Base-by-base conservation (phyloP, 371 early-diverging fungal genomes). In the Lichtheimia hyalospora region DNA sequence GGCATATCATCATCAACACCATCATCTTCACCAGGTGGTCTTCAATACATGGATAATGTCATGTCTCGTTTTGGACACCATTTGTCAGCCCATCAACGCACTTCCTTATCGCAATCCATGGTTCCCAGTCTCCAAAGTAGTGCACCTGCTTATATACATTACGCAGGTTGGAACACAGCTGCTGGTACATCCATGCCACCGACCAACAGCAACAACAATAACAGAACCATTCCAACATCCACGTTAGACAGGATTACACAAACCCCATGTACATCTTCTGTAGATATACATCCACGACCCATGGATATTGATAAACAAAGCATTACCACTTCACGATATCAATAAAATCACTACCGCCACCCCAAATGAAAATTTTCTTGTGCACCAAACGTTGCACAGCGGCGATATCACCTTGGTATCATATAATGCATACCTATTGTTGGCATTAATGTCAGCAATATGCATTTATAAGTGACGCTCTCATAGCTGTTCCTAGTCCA, bases 61-160 rank as follows among this genome's bases (percentile, higher is more conserved):
- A 58, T 58, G 58, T 58, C 58, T 16, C 28, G 58, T 7, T 58
- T 58, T 25, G 58, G 58, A 18, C 58, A 58, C 49, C 58, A 58
- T 51, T 27, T 58, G 28, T 58, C 58, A 40, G 58, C 58, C 5
- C 16, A 58, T 21, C 50, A 58, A 51, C 50, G 58, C 21, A 40
- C 50, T 14, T 50, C 58, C 18, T 58, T 58, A 24, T 58, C 58
- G 23, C 58, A 58, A 58, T 49, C 50, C 39, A 58, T 58, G 58
- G 58, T 58, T 23, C 58, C 58, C 14, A 41, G n/a, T 23, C 42
- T 58, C n/a, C 58, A 58, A 25, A 58, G 58, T 25, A 50, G 58
- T 40, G 41, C 49, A 2, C 58, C 58, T 18, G 41, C 56, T 8
- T 25, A 41, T 25, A 10, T 27, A 21, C 44, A n/a, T 13, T 7